These are phyloP conservation scores for Coemansia brasiliensis DNA, from an alignment of 192 early-diverging fungal genomes.

Conservation along the genomic window DNA sequence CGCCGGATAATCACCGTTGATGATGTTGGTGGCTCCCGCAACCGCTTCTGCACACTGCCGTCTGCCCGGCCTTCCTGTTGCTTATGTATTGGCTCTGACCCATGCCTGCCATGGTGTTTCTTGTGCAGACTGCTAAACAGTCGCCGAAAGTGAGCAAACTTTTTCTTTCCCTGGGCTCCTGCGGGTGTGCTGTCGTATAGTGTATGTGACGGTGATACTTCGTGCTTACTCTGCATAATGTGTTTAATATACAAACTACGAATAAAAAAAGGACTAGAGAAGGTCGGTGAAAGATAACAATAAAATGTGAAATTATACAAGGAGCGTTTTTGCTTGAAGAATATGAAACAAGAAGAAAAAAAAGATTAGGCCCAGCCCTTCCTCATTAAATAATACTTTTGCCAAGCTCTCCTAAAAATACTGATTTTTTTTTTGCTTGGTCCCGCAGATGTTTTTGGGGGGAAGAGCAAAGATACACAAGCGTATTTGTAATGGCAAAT, in stretches of 20 bases:
- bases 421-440: not conserved
- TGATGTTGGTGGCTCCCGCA: slow-evolving; percentile 40
- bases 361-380: slow-evolving; percentile 2
- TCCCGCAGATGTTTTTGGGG: slow-evolving; percentile 4
- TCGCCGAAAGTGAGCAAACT: slow-evolving; percentile 56
- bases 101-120: slow-evolving; percentile 33
- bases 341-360: no score
- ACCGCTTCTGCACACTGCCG: slow-evolving; percentile 28
- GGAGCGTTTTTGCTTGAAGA: no score
- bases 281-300: no score
- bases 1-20: slow-evolving; percentile 51
- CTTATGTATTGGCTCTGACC: slow-evolving; percentile 6
- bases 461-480: not conserved
- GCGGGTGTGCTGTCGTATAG: slow-evolving; percentile 29
- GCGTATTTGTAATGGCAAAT: slow-evolving; percentile 9
- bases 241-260: not conserved
- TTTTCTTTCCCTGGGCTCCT: slow-evolving; percentile 48
- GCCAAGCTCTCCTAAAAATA: not conserved
- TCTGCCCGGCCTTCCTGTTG: slow-evolving; percentile 13
- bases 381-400: slow-evolving; percentile 10
- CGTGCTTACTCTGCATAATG: slow-evolving; percentile 37
- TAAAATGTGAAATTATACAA: no score
- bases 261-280: no score
- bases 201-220: slow-evolving; percentile 48
- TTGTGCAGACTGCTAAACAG: slow-evolving; percentile 51